Evolutionary conservation across 1,284 basidiomycete species (phyloP).

Genomic region (Mycena sp.): DNA sequence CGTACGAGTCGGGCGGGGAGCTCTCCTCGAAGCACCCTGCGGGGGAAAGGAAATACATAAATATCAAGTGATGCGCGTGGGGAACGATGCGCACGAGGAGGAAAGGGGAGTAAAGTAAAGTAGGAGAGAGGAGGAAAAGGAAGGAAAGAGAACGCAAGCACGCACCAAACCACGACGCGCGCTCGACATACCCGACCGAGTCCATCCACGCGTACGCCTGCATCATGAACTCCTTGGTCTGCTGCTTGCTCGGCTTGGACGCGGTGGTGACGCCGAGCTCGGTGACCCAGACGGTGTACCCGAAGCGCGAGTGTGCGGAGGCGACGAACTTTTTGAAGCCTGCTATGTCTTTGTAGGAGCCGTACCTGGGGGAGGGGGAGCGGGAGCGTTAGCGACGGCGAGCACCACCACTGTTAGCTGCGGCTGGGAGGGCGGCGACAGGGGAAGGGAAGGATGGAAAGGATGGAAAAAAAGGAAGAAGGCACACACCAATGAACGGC

Average conservation of each 20-base stretch:
- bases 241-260: constrained; percentile 2
- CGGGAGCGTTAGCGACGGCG: too few relatives aligned
- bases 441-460: too few relatives aligned
- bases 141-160: too few relatives aligned
- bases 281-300: constrained; percentile 10
- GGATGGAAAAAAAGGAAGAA: background rate
- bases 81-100: too few relatives aligned
- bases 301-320: constrained; percentile 12
- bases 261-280: constrained; percentile 15
- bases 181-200: constrained; percentile 19
- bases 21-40: constrained; percentile 11
- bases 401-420: too few relatives aligned
- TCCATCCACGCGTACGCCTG: constrained; percentile 12
- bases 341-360: constrained; percentile 12
- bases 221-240: constrained; percentile 20
- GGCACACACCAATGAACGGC: constrained; percentile 7
- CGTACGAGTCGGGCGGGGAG: constrained; percentile 11
- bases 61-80: too few relatives aligned
- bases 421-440: too few relatives aligned
- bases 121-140: too few relatives aligned
- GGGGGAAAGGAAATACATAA: background rate
- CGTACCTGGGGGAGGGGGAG: constrained; percentile 8
- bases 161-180: constrained; percentile 22
- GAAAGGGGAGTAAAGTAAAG: too few relatives aligned
- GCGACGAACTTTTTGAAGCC: constrained; percentile 12